Evolutionary conservation across 495 filamentous ascomycete genomes (phyloP), one percentile per base, ranked within the genome.

Genomic region (Penicillium psychrofluorescens): DNA sequence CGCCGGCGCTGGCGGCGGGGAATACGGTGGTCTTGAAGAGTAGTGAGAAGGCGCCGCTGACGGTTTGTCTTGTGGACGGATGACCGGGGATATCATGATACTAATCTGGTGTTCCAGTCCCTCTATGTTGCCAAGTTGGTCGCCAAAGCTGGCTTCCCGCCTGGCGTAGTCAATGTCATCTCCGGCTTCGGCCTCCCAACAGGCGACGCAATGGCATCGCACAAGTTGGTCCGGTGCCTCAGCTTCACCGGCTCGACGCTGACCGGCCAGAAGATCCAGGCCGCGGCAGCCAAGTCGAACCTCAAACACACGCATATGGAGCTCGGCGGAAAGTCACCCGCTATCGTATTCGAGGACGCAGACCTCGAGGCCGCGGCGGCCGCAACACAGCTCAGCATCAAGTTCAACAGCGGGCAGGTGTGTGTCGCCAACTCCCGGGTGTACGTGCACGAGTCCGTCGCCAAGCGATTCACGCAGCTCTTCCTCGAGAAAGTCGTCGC

Each of bases 261-360:
- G 1, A 95, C 90, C 11, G 91, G 83, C 27, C 81, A 81, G 53
- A 78, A 85, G 53, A 87, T 97, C 53, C 95, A 95, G 83, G 85
- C 85, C 53, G 83, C 85, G 63, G 88, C 91, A 1, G 75, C 83
- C n/a, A 68, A 66, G 43, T 71, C 77, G 8, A 95, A 86, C 58
- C 75, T 97, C 70, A 96, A 95, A 70, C 87, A 90, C 64, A 89
- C 95, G 40, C 92, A 86, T 4, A 77, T 95, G 37, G 91, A 97
- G 63, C 94, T 91, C 4, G 90, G 91, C 37, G 91, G 91, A 37
- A 97, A 97, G 64, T 85, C 82, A 8, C 90, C 91, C 2, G 71
- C 91, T 9, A 61, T 97, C 35, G 72, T 97, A 31, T 97, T 95
- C 57, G 83, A 85, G 40, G 91, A 96, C 58, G 87, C 88, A 6